phyloP scores from a whole-genome alignment of 2,329 filamentous ascomycete genomes.

The Lachnellula occidentalis region DNA sequence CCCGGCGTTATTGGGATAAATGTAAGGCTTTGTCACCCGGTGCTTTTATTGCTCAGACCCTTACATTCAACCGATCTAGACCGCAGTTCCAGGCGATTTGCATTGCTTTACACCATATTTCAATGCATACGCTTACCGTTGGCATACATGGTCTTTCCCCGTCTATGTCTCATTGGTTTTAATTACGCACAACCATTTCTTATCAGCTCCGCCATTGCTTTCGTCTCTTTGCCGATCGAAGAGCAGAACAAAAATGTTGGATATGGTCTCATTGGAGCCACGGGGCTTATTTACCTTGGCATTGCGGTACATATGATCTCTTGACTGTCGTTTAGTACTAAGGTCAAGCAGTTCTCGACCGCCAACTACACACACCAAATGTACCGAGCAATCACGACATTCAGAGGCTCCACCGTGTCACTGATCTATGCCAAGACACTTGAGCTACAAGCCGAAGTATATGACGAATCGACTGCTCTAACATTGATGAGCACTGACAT shows the following conservation, averaged over 20 bases:
- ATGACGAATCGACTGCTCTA: slow-evolving; percentile 34
- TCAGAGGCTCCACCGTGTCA: slow-evolving; percentile 39
- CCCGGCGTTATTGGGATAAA: slow-evolving; percentile 14
- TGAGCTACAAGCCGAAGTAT: slow-evolving; percentile 26
- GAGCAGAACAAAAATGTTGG: slow-evolving; percentile 11
- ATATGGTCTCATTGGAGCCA: slow-evolving; percentile 21
- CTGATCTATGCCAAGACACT: slow-evolving; percentile 46
- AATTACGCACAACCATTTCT: slow-evolving; percentile 23
- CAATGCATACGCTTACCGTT: slow-evolving; percentile 14
- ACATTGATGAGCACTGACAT: slow-evolving; percentile 43
- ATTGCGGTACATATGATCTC: slow-evolving; percentile 10
- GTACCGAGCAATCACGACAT: slow-evolving; percentile 38
- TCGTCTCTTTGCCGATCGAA: slow-evolving; percentile 1
- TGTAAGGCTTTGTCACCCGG: background rate
- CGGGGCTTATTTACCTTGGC: slow-evolving; percentile 19
- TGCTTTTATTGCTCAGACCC: background rate
- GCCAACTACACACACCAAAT: slow-evolving; percentile 33
- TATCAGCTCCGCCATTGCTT: slow-evolving; percentile 12
- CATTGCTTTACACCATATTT: slow-evolving; percentile 11
- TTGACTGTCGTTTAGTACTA: background rate
- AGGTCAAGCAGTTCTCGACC: slow-evolving; percentile 14
- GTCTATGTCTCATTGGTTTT: slow-evolving; percentile 23
- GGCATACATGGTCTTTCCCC: slow-evolving; percentile 14
- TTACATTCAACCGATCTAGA: slow-evolving; percentile 4
- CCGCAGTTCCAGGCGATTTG: slow-evolving; percentile 9